Base-by-base conservation (phyloP, 2,329 filamentous ascomycete species). In the Pseudogymnoascus sp. region DNA sequence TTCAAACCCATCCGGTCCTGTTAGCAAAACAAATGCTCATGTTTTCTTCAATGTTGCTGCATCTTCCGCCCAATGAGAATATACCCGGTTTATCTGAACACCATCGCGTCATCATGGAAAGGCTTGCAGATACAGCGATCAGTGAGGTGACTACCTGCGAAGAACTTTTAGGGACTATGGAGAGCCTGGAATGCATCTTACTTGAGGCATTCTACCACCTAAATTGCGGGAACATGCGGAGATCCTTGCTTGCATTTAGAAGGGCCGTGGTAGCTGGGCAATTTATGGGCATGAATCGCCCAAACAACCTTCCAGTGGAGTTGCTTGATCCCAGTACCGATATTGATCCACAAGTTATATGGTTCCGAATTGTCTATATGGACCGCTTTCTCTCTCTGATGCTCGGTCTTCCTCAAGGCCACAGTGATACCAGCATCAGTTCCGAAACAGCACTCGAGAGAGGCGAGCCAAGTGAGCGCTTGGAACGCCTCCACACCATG, bases 301-400 rank as follows among this genome's bases (percentile, higher is more conserved):
- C 23, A 25, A 5, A 23, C 3, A 34, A 18, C 21, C 21, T 28
- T n/a, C 44, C 44, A 11, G 21, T 28, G 12, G 25, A 50, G 21
- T 21, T 25, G 2, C 44, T 50, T 28, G 44, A 50, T 25, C 72
- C 38, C 69, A 70, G 37, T 67, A 73, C 10, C 68, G 78, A 2
- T 73, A 76, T 59, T 78, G 67, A 75, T 18, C 72, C 75, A 0
- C 72, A 73, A 36, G 71, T 73, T 2, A 68, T 81, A 66, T 83
- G 80, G 81, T 79, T 76, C 61, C 77, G 78, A 5, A 70, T 83
- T 0, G 68, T 81, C 1, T 70, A 71, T 8, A 70, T 74, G 2
- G 81, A 84, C 61, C 77, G 80, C 1, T 79, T 80, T 56, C 72
- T 83, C 2, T 81, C 75, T 3, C 67, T 82, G 21, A 74, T 81